A percentile compares a stretch with the other conserved stretches of the same genome.
Evolutionary conservation across 1,284 basidiomycete genomes (phyloP).

Genomic region (Leccinum griseonigrum): DNA sequence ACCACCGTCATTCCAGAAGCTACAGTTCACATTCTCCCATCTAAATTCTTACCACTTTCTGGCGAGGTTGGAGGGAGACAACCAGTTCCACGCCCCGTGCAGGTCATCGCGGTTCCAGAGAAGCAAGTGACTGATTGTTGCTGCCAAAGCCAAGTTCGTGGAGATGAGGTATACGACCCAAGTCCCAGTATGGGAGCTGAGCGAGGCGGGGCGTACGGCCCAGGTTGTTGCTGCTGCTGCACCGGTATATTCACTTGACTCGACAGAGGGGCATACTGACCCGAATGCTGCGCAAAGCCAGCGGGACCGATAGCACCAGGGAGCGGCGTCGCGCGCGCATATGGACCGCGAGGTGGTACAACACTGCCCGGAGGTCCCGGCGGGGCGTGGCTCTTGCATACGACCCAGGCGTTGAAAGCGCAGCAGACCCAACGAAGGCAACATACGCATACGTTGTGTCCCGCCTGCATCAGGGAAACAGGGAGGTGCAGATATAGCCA

Average conservation of each 20-base stretch:
- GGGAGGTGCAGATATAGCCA: too few species aligned
- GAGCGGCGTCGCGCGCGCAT: constrained; percentile 42
- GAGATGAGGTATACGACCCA: constrained; percentile 40
- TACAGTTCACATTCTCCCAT: constrained; percentile 38
- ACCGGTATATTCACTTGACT: constrained; percentile 22
- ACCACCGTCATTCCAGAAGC: constrained; percentile 44
- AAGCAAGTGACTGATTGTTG: constrained; percentile 50
- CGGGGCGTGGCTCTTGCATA: constrained; percentile 42
- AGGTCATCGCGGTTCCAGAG: constrained; percentile 52
- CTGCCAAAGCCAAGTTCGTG: constrained; percentile 38
- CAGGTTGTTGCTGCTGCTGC: constrained; percentile 35
- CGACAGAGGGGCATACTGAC: constrained; percentile 33
- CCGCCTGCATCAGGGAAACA: constrained; percentile 31
- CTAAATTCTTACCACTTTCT: constrained; percentile 25
- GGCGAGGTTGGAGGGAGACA: constrained; percentile 23
- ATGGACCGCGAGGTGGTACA: constrained; percentile 31
- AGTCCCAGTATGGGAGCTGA: constrained; percentile 30
- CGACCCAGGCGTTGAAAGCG: constrained; percentile 27
- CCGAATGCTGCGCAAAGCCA: constrained; percentile 24
- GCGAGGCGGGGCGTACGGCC: constrained; percentile 35
- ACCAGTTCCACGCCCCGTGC: constrained; percentile 43
- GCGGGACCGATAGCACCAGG: constrained; percentile 35
- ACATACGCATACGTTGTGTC: constrained; percentile 44
- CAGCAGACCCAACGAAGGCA: constrained; percentile 34
- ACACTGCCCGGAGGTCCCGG: constrained; percentile 36